Base-by-base conservation (phyloP, 1,139 yeast genomes). In the Scheffersomyces titani region DNA sequence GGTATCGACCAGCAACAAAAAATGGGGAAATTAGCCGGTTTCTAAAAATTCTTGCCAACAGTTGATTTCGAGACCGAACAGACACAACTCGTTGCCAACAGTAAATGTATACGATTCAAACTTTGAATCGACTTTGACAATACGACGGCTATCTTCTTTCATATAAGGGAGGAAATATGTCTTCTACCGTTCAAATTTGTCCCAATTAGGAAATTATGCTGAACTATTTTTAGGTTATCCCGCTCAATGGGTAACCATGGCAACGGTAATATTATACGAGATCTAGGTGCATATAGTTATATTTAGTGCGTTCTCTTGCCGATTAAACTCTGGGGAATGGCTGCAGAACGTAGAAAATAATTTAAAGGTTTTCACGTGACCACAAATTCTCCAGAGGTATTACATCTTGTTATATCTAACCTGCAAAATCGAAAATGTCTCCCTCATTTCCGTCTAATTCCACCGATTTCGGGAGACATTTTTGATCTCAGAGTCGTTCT, bases 291-390 rank as follows among this genome's bases (percentile, higher is more conserved):
- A 46, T 46, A 46, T 46, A n/a, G 22, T 13, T 46, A 46, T 46
- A 19, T 46, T 46, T 46, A 46, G 49, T 20, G 49, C 22, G 20
- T 46, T 46, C 49, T 19, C 49, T 46, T 22, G 22, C 49, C 49
- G 49, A 22, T 21, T 49, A 7, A 11, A 49, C 18, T 49, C 44
- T 49, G 44, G 40, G 44, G 40, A 49, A 30, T 18, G 16, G n/a
- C 40, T 21, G 20, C 20, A 48, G 48, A 44, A 19, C n/a, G 22
- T 50, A 50, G 24, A 19, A 19, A 51, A 24, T 24, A 22, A 44
- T 21, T 45, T 21, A 16, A 24, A 19, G 19, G 11, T 40, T 22
- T 18, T 51, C 57, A 56, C 57, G 57, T 56, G 59, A 52, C 51
- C 48, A 3, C 3, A 18, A 11, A 47, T 21, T 19, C 22, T 21